Percentiles rank a stretch among this genome's conserved stretches.
phyloP scores from a whole-genome alignment of 306 rosid species.

The Lablab purpureus region DNA sequence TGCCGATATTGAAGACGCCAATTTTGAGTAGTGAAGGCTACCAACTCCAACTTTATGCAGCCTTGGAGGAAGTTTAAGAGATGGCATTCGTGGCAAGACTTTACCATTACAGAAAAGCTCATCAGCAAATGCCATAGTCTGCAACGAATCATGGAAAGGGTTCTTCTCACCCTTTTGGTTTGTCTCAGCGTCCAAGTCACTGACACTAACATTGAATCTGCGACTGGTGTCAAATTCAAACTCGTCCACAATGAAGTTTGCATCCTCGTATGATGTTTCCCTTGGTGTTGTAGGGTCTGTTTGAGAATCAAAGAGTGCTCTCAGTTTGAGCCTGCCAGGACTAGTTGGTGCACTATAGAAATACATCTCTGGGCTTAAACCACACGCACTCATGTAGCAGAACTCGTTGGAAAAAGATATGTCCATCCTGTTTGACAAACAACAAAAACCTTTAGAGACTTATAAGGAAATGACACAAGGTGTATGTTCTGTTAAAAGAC shows the following conservation, averaged over 20 bases:
- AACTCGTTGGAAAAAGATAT: conserved; percentile 47
- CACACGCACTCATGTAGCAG: conserved; percentile 47
- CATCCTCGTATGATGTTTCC: conserved; percentile 51
- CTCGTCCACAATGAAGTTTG: conserved; percentile 53
- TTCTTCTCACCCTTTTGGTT: conserved; percentile 37
- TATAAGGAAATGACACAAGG: conserved; percentile 21
- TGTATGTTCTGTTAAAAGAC: not conserved
- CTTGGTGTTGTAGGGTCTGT: conserved; percentile 56
- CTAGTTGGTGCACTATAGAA: conserved; percentile 82
- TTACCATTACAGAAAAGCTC: conserved; percentile 80
- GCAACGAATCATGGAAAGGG: conserved; percentile 47
- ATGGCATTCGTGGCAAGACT: conserved; percentile 63
- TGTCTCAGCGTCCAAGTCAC: conserved; percentile 14
- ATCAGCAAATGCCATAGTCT: conserved; percentile 80
- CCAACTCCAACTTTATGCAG: conserved; percentile 45
- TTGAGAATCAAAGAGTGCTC: conserved; percentile 40
- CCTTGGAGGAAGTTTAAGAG: conserved; percentile 92
- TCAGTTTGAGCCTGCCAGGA: conserved; percentile 52
- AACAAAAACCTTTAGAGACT: not conserved
- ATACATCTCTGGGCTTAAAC: conserved; percentile 50
- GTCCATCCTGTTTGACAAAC: conserved; percentile 51
- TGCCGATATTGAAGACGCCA: conserved; percentile 59
- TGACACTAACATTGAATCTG: conserved; percentile 43
- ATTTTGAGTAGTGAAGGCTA: conserved; percentile 35
- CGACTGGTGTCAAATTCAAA: conserved; percentile 75